A percentile compares a stretch with the other conserved stretches of the same genome.
phyloP scores from a whole-genome alignment of 129 eudicot genomes.

The Lactuca sativa region DNA sequence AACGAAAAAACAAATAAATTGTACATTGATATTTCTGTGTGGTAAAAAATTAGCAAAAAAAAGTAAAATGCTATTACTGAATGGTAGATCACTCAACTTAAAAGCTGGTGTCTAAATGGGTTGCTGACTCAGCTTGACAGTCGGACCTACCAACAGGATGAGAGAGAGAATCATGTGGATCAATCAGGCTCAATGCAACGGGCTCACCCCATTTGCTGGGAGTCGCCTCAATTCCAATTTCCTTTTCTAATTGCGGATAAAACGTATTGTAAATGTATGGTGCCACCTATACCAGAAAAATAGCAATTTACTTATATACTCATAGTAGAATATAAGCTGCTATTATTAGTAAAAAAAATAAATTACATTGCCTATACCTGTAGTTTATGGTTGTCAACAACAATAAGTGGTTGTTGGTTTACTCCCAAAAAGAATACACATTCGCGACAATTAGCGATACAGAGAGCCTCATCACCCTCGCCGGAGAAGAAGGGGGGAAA shows the following conservation, averaged over 20 bases:
- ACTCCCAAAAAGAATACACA: slow-evolving; percentile 93
- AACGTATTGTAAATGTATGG: slow-evolving; percentile 94
- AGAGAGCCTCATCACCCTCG: no score
- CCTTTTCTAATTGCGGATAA: slow-evolving; percentile 73
- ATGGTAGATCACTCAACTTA: no score
- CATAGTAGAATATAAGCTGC: no score
- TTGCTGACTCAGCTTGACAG: slow-evolving; percentile 91
- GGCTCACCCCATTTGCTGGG: slow-evolving; percentile 91
- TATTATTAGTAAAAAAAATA: no score
- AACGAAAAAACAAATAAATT: no score
- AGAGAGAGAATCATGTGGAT: slow-evolving; percentile 97
- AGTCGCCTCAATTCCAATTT: slow-evolving; percentile 80
- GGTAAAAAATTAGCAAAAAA: no score
- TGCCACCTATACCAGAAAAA: slow-evolving; percentile 57
- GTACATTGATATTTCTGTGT: no score
- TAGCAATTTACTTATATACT: background rate
- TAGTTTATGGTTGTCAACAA: slow-evolving; percentile 96
- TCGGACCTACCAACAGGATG: slow-evolving; percentile 98
- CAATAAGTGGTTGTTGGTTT: slow-evolving; percentile 90
- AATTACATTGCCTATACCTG: no score
- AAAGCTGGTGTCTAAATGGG: slow-evolving; percentile 72
- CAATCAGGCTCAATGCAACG: slow-evolving; percentile 81
- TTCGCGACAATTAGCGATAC: slow-evolving; percentile 97
- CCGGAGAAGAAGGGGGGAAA: no score
- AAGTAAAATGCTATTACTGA: no score